Conservation (phyloP, 306 rosid genomes). For the Castanea crenata region DNA sequence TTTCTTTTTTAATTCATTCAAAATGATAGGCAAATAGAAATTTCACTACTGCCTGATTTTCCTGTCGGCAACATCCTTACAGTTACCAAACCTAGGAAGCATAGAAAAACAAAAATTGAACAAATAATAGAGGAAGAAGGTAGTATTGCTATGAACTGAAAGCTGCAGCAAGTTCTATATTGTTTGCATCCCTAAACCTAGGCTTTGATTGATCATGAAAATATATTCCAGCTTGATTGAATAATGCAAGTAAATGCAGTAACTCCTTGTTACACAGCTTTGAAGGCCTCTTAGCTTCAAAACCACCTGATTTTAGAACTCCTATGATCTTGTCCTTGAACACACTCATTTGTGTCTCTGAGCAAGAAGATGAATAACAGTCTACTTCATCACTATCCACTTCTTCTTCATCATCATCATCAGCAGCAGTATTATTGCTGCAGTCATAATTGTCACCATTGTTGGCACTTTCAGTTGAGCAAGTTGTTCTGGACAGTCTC, state of each 20-base stretch:
- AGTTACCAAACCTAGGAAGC: background rate
- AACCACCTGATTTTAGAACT: constrained; percentile 55
- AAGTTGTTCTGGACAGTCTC: constrained; percentile 17
- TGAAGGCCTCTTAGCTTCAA: constrained; percentile 69
- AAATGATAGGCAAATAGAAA: too few species aligned
- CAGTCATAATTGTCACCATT: background rate
- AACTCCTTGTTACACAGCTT: constrained; percentile 61
- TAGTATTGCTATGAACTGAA: constrained; percentile 6
- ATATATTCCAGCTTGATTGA: constrained; percentile 69
- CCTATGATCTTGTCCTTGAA: constrained; percentile 46
- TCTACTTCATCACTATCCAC: constrained; percentile 18
- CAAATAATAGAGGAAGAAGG: background rate
- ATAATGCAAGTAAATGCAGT: constrained; percentile 57
- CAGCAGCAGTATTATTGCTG: background rate
- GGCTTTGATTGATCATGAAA: constrained; percentile 40
- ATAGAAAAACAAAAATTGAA: background rate
- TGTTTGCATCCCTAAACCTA: constrained; percentile 18
- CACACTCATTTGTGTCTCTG: constrained; percentile 16
- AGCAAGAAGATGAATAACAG: constrained; percentile 20
- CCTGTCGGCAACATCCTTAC: background rate
- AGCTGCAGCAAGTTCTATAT: constrained; percentile 21
- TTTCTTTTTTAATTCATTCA: too few species aligned
- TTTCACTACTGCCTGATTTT: too few species aligned
- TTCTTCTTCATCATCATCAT: constrained; percentile 10
- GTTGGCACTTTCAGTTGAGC: background rate